phyloP scores from a whole-genome alignment of 2,329 filamentous ascomycete species.

The Phaeophleospora eucalypticola region DNA sequence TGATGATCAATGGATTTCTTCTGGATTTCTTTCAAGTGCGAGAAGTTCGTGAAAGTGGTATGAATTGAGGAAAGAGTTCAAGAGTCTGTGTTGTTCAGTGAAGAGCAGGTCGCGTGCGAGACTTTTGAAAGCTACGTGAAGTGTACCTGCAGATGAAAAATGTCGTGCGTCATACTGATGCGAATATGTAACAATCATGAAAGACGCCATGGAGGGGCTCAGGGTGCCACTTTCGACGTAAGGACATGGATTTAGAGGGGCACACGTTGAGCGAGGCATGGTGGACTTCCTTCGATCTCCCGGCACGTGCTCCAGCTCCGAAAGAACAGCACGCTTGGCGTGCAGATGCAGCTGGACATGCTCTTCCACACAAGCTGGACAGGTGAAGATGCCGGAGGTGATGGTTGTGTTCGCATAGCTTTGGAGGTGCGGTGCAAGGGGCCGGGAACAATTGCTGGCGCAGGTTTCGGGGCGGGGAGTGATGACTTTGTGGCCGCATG shows the following conservation, averaged over 20 bases:
- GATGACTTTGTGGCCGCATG: slow-evolving; percentile 21
- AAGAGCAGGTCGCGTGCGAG: neutral
- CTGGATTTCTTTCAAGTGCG: neutral
- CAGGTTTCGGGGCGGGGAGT: slow-evolving; percentile 13
- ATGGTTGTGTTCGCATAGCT: slow-evolving; percentile 7
- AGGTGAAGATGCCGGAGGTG: slow-evolving; percentile 13
- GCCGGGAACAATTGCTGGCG: slow-evolving; percentile 15
- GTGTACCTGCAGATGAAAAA: neutral
- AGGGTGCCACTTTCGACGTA: neutral
- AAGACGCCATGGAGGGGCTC: neutral
- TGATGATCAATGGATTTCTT: neutral
- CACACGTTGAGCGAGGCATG: neutral
- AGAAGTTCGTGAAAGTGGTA: too few species aligned
- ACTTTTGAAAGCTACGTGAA: neutral
- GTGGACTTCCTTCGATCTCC: neutral
- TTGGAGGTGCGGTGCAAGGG: slow-evolving; percentile 2
- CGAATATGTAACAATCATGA: neutral
- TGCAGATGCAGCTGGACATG: slow-evolving; percentile 13
- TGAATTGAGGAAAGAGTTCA: neutral
- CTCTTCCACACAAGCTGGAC: slow-evolving; percentile 15
- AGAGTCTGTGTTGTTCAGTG: neutral
- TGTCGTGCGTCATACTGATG: neutral
- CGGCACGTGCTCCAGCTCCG: slow-evolving; percentile 4
- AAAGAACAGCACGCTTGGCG: slow-evolving; percentile 12
- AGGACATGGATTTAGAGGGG: neutral